Evolutionary conservation across 2,329 filamentous ascomycete species (phyloP).

Genomic region (Pleomassaria siparia): DNA sequence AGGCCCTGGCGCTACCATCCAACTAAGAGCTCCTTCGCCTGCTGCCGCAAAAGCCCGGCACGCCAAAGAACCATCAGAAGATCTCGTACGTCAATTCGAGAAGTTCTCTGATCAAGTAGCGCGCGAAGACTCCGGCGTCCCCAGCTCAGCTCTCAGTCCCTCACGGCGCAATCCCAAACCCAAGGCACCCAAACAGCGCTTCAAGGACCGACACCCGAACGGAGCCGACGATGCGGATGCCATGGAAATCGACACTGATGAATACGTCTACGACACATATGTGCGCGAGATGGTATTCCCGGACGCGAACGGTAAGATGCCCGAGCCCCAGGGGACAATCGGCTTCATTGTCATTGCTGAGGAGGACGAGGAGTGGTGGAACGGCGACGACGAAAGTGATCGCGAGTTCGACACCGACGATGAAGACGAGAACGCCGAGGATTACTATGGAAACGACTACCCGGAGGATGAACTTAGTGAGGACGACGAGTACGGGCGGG

Average conservation of each 20-base stretch:
- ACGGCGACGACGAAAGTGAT: constrained; percentile 56
- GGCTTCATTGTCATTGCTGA: constrained; percentile 54
- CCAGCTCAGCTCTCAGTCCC: constrained; percentile 11
- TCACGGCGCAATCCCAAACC: constrained; percentile 31
- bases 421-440: constrained; percentile 69
- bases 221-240: constrained; percentile 24
- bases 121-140: constrained; percentile 14
- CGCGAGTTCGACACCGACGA: constrained; percentile 61
- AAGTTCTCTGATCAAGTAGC: constrained; percentile 37
- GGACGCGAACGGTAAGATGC: constrained; percentile 34
- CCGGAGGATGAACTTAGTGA: constrained; percentile 77
- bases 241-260: constrained; percentile 46
- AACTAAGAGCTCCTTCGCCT: not conserved
- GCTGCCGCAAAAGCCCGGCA: not conserved
- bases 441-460: constrained; percentile 78
- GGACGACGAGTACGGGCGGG: constrained; percentile 63
- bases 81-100: constrained; percentile 35
- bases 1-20: not conserved
- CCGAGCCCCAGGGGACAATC: constrained; percentile 27
- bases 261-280: constrained; percentile 66
- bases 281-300: constrained; percentile 49
- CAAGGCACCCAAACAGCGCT: constrained; percentile 34
- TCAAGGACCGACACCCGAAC: constrained; percentile 36
- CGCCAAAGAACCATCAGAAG: constrained; percentile 18
- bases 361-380: constrained; percentile 59